A percentile compares a stretch with the other conserved stretches of the same genome.
Conservation (phyloP, 2,329 filamentous ascomycete genomes). For the Ilyonectria sp. region DNA sequence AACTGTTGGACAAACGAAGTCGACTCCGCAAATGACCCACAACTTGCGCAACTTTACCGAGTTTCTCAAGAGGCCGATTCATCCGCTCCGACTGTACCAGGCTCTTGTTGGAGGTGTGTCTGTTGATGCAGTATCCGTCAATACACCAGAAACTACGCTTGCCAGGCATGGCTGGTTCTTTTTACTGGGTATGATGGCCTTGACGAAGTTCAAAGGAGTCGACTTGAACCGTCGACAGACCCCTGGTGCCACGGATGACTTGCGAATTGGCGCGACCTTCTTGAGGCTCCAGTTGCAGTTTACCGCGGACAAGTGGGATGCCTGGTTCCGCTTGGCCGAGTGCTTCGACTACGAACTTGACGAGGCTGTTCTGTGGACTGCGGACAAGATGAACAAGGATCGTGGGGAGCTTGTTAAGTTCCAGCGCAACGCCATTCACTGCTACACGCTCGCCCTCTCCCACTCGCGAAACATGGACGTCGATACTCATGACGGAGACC, state of each 20-base stretch:
- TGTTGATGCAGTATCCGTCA: constrained; percentile 79
- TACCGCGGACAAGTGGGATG: constrained; percentile 86
- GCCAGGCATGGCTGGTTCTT: constrained; percentile 94
- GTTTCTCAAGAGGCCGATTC: constrained; percentile 87
- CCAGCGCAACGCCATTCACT: constrained; percentile 87
- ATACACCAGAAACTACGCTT: constrained; percentile 77
- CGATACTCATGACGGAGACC: constrained; percentile 64
- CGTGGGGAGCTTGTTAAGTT: constrained; percentile 80
- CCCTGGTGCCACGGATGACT: constrained; percentile 84
- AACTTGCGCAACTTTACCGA: constrained; percentile 88
- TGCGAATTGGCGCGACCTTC: constrained; percentile 85
- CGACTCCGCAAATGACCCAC: constrained; percentile 84
- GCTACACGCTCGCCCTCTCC: constrained; percentile 75
- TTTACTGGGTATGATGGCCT: constrained; percentile 87
- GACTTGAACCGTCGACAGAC: constrained; percentile 82
- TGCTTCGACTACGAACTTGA: constrained; percentile 91
- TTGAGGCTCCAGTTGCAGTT: constrained; percentile 88
- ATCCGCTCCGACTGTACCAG: constrained; percentile 83
- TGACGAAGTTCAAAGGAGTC: constrained; percentile 84
- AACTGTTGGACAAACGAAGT: constrained; percentile 84
- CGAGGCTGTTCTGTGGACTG: constrained; percentile 89
- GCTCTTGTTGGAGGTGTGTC: constrained; percentile 85
- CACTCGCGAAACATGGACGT: constrained; percentile 65
- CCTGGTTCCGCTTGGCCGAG: constrained; percentile 90
- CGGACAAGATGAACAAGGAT: constrained; percentile 91